Percentiles rank a stretch among this genome's conserved stretches.
Conservation (phyloP, 2,329 filamentous ascomycete genomes). For the Macrophomina pseudophaseolina region DNA sequence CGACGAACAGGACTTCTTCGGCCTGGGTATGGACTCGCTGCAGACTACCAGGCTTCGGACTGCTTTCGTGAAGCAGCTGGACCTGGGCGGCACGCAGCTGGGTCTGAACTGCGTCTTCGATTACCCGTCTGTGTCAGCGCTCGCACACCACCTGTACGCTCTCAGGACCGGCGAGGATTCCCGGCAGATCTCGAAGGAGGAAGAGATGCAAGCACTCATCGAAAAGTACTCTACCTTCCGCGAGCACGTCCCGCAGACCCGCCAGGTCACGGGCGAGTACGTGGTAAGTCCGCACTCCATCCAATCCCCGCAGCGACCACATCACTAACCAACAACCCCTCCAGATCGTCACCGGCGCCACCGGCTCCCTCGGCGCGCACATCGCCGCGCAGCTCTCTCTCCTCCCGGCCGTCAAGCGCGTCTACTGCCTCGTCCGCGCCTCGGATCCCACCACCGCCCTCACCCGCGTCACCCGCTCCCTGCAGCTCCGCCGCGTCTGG, state of each 20-base stretch:
- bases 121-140: constrained; percentile 53
- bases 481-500: constrained; percentile 43
- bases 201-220: constrained; percentile 55
- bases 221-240: constrained; percentile 50
- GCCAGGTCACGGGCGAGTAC: constrained; percentile 27
- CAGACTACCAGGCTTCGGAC: constrained; percentile 63
- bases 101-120: constrained; percentile 66
- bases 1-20: constrained; percentile 59
- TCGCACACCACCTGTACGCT: constrained; percentile 53
- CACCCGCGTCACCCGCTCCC: constrained; percentile 43
- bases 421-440: constrained; percentile 62
- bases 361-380: constrained; percentile 68
- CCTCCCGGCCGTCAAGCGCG: constrained; percentile 38
- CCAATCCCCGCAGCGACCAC: constrained; percentile 29
- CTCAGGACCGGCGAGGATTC: constrained; percentile 47
- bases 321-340: constrained; percentile 34
- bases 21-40: constrained; percentile 62
- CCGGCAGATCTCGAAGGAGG: constrained; percentile 43
- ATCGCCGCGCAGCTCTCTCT: constrained; percentile 50
- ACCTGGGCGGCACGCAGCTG: constrained; percentile 53
- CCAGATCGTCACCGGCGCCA: constrained; percentile 62
- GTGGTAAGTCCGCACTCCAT: constrained; percentile 25
- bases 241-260: constrained; percentile 31
- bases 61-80: constrained; percentile 57
- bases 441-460: constrained; percentile 40